Evolutionary conservation across 805 yeast genomes (phyloP), one percentile per base, ranked within the genome.

Genomic region (Diddensiella santjacobensis): DNA sequence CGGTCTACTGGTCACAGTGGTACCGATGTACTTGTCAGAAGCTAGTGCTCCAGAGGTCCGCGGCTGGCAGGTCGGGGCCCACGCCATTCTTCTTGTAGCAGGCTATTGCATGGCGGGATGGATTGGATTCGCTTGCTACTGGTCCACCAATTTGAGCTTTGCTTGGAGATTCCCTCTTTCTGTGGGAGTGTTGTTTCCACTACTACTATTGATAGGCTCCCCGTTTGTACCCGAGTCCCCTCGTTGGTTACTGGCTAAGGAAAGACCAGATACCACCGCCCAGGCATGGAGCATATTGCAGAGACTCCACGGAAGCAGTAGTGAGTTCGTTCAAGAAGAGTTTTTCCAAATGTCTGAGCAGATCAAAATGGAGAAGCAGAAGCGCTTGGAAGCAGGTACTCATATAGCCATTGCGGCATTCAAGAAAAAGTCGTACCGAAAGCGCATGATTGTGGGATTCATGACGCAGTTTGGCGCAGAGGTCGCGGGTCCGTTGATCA

Each of bases 1-100:
- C 47, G 83, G 83, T 1, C 72, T 74, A 8, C 67, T 77, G 33
- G 69, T 80, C 0, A 70, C 71, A 55, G 63, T 77, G 45, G 75
- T 77, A 0, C 89, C 81, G 0, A 68, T 75, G 3, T 77, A 72
- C 56, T 63, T 74, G 8, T 69, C 78, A 19, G 81, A 77, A 55
- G 64, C 73, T 3, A 66, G 64, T 2, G 64, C 64, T 2, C 54
- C 64, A 3, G 50, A 56, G 17, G 45, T 57, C 24, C 62, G 69
- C 38, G 69, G 69, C 36, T 37, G 42, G 42, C 43, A 41, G 15
- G 49, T 45, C 4, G 49, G 49, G 4, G 47, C 46, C 4, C 49
- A 45, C 23, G 49, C 47, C 18, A 45, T 26, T 26, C 13, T 26
- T 40, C 39, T 45, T 10, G 49, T 45, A 3, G 20, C 37, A 3